Evolutionary conservation across 805 yeast genomes (phyloP).

Genomic region (Metschnikowia peoriensis): DNA sequence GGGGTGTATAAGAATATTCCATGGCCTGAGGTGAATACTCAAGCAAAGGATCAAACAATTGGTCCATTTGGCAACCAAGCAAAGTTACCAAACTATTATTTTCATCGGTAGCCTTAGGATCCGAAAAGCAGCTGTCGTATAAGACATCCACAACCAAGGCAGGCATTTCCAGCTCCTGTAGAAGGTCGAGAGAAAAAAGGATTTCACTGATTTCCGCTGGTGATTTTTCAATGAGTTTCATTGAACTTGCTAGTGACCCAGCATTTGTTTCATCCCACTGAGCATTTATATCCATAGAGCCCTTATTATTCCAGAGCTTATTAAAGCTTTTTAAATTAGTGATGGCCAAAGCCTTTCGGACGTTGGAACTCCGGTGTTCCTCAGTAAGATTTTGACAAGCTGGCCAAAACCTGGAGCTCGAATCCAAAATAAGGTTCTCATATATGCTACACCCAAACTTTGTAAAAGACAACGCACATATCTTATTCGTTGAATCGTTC

Average conservation of each 20-base stretch:
- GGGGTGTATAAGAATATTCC: constrained; percentile 66
- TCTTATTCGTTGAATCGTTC: constrained; percentile 41
- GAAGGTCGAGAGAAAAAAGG: constrained; percentile 55
- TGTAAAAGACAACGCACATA: constrained; percentile 57
- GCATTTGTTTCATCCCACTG: constrained; percentile 77
- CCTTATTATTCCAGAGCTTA: constrained; percentile 42
- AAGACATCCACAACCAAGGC: constrained; percentile 71
- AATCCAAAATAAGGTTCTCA: constrained; percentile 18
- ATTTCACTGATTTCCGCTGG: constrained; percentile 59
- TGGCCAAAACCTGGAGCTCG: constrained; percentile 65
- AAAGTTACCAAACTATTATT: constrained; percentile 76
- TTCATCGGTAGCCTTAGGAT: constrained; percentile 41
- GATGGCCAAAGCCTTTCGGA: constrained; percentile 74
- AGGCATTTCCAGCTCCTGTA: constrained; percentile 48
- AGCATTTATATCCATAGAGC: constrained; percentile 39
- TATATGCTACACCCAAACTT: constrained; percentile 62
- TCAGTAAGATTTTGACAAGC: constrained; percentile 69
- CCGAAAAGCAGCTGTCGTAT: constrained; percentile 48
- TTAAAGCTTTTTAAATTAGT: constrained; percentile 67
- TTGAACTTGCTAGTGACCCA: constrained; percentile 69
- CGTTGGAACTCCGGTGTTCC: constrained; percentile 51
- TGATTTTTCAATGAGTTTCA: constrained; percentile 52
- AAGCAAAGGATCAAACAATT: constrained; percentile 80
- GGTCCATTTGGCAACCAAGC: constrained; percentile 84
- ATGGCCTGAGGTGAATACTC: constrained; percentile 93